Conservation (phyloP, 306 rosid species). For the Ormosia emarginata region DNA sequence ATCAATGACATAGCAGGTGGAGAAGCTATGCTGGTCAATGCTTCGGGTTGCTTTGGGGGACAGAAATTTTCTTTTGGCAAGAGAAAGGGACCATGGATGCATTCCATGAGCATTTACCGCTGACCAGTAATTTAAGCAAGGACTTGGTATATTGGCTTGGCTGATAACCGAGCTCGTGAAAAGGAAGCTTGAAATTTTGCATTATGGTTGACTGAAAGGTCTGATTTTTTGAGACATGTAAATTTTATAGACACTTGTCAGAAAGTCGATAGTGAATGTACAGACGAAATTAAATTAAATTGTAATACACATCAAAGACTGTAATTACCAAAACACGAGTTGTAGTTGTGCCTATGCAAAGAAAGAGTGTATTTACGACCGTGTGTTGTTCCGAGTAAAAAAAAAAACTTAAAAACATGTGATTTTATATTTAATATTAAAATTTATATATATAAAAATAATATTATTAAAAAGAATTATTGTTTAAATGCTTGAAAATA, state of each 20-base stretch:
- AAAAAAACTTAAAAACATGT: too few relatives aligned
- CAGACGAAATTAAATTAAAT: slow-evolving; percentile 29
- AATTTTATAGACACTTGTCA: slow-evolving; percentile 11
- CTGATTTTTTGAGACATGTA: slow-evolving; percentile 28
- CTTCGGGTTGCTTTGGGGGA: background rate
- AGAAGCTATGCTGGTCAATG: slow-evolving; percentile 10
- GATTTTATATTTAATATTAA: too few relatives aligned
- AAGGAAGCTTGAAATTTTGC: slow-evolving; percentile 40
- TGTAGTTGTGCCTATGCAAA: background rate
- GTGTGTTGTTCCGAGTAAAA: too few relatives aligned
- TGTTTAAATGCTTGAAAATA: too few relatives aligned
- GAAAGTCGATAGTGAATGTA: slow-evolving; percentile 26
- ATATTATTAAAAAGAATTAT: too few relatives aligned
- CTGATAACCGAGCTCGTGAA: slow-evolving; percentile 7
- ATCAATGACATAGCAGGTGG: background rate
- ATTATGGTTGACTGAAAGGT: background rate
- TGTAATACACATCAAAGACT: slow-evolving; percentile 1
- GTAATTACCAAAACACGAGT: slow-evolving; percentile 17
- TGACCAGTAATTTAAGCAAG: slow-evolving; percentile 15
- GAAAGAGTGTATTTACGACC: background rate
- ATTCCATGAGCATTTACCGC: background rate
- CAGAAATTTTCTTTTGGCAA: background rate
- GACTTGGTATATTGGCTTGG: slow-evolving; percentile 26
- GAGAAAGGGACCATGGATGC: background rate
- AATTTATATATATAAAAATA: too few relatives aligned